Evolutionary conservation across 179 eudicot genomes (phyloP), one percentile per base, ranked within the genome.

Genomic region (Carnegiea gigantea): DNA sequence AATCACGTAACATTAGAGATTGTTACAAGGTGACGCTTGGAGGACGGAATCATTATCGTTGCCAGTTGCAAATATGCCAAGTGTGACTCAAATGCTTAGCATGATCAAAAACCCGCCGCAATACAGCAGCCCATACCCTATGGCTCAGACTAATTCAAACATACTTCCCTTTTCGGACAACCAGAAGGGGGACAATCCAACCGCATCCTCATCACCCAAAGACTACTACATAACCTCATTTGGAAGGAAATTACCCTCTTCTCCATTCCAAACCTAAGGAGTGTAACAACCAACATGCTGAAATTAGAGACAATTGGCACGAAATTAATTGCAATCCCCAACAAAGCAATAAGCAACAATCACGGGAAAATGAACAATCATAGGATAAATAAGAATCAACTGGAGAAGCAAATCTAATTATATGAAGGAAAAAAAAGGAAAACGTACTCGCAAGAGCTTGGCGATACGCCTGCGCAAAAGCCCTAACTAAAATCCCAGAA

Each of bases 381-480:
- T 48, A 13, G 53, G 14, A 48, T 11, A 57, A 57, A 40, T 57
- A 57, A 57, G 6, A 57, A 57, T 18, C 21, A 18, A n/a, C 62
- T 57, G 67, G 24, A 60, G 40, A 68, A 68, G 40, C 24, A 73
- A 38, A n/a, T 38, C 14, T 6, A 43, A 38, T 10, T n/a, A 30
- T 3, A 36, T 28, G 49, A 40, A 38, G 6, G 6, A 38, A 38
- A 38, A 40, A n/a, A 64, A 60, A 30, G 65, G 38, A 78, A 60
- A 77, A 88, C 77, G 54, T 84, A 89, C 91, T 89, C 11, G 87
- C 62, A 73, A 89, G 84, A 53, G 91, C 91, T 76, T 86, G 90
- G 30, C 87, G 85, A 54, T 89, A 90, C 28, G 92, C 93, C 86
- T 90, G 92, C 75, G 83, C 85, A 46, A 90, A 73, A 73, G 92